Conservation (phyloP, 148 eudicot genomes). For the Tetragonia tetragonoides region DNA sequence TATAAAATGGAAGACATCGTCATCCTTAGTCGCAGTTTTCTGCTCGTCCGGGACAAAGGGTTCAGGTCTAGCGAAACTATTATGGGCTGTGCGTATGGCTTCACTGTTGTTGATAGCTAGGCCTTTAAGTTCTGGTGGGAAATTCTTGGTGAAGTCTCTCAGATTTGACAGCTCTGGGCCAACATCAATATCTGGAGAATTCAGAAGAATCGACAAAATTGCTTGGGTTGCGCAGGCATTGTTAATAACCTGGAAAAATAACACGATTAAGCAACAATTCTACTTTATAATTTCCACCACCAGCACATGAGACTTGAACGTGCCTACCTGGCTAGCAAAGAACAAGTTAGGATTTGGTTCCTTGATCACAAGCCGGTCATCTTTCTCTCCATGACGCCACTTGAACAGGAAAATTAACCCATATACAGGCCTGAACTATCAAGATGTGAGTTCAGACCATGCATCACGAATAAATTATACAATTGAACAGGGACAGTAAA, state of each 20-base stretch:
- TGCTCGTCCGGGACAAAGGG: conserved; percentile 95
- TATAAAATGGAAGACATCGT: conserved; percentile 95
- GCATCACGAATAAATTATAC: neutral
- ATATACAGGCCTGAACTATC: conserved; percentile 73
- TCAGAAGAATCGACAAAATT: conserved; percentile 90
- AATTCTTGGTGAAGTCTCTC: conserved; percentile 79
- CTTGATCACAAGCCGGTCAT: conserved; percentile 72
- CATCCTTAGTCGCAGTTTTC: conserved; percentile 86
- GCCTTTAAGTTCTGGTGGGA: conserved; percentile 96
- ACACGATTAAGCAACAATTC: neutral
- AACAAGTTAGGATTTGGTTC: conserved; percentile 95
- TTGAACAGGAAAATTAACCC: conserved; percentile 94
- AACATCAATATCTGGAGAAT: conserved; percentile 84
- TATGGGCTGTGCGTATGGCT: conserved; percentile 92
- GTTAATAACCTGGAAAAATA: conserved; percentile 67
- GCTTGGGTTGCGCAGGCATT: conserved; percentile 99
- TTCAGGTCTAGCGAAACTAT: conserved; percentile 96
- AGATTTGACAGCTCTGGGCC: conserved; percentile 88
- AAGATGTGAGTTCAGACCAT: neutral
- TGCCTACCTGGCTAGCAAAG: conserved; percentile 91
- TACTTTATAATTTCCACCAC: neutral
- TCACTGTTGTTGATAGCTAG: conserved; percentile 98
- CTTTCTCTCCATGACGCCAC: conserved; percentile 96
- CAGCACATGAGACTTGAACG: neutral
- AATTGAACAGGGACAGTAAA: neutral